Evolutionary conservation across 2,329 filamentous ascomycete species (phyloP).

Genomic region (Neoarthrinium moseri): DNA sequence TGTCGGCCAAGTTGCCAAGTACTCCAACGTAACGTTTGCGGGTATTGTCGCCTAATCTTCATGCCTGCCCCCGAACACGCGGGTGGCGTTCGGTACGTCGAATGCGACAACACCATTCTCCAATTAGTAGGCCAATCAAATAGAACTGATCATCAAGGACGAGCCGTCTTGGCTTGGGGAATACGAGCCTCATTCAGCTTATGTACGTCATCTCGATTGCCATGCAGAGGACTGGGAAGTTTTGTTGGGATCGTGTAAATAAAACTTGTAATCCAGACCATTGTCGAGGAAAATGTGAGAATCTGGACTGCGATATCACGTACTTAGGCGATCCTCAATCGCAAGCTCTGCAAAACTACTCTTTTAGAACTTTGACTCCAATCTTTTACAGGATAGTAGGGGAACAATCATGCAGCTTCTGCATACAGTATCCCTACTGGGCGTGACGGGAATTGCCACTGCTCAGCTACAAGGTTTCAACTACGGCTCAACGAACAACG

Average conservation of each 20-base stretch:
- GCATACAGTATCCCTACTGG: not conserved
- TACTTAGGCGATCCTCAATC: not conserved
- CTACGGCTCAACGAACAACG: slow-evolving; percentile 39
- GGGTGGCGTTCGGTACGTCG: not conserved
- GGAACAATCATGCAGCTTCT: not conserved
- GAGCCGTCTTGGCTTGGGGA: not conserved
- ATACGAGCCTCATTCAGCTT: slow-evolving; percentile 1
- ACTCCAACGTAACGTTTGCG: too few species aligned
- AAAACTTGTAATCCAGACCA: too few species aligned
- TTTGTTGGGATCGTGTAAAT: too few species aligned
- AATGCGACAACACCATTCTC: not conserved
- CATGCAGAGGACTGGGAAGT: not conserved
- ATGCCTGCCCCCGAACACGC: too few species aligned
- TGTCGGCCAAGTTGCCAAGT: too few species aligned
- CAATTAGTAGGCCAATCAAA: not conserved
- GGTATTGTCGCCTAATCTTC: too few species aligned
- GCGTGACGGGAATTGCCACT: slow-evolving; percentile 12
- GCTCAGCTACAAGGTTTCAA: slow-evolving; percentile 39
- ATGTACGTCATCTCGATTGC: slow-evolving; percentile 1
- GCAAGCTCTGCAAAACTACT: not conserved
- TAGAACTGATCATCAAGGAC: not conserved
- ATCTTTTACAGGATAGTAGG: too few species aligned
- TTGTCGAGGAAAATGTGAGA: too few species aligned
- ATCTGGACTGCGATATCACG: not conserved
- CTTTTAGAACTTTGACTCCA: too few species aligned